A percentile compares a stretch with the other conserved stretches of the same genome.
Evolutionary conservation across 2,329 filamentous ascomycete genomes (phyloP).

Genomic region (Parasarocladium wereldwijsianum): DNA sequence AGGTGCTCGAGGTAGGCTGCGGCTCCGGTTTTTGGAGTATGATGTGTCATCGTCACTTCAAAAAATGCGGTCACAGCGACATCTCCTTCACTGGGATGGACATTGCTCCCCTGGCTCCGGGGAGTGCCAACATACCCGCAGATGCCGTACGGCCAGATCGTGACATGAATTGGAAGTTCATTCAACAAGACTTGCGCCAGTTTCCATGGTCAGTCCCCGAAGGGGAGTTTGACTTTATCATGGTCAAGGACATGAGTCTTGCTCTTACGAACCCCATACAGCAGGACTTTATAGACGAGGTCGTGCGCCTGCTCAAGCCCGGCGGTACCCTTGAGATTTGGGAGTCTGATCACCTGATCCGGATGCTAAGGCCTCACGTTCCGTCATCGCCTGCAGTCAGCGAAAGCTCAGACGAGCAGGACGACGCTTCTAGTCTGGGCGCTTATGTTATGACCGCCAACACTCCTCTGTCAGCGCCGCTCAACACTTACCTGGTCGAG

Average conservation of each 20-base stretch:
- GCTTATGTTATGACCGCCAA: slow-evolving; percentile 74
- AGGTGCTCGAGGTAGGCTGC: slow-evolving; percentile 76
- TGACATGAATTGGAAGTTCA: slow-evolving; percentile 76
- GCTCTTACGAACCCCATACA: slow-evolving; percentile 45
- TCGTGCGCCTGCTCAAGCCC: slow-evolving; percentile 58
- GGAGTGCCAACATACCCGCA: slow-evolving; percentile 15
- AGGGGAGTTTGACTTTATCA: slow-evolving; percentile 73
- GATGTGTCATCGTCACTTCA: slow-evolving; percentile 71
- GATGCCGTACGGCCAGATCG: slow-evolving; percentile 39
- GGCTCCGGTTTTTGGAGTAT: slow-evolving; percentile 83
- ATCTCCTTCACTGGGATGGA: slow-evolving; percentile 75
- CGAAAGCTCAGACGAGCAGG: slow-evolving; percentile 36
- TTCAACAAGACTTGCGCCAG: slow-evolving; percentile 72
- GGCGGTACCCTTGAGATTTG: slow-evolving; percentile 76
- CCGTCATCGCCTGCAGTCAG: slow-evolving; percentile 27
- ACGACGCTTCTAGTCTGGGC: slow-evolving; percentile 53
- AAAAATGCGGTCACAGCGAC: slow-evolving; percentile 48
- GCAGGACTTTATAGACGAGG: slow-evolving; percentile 50
- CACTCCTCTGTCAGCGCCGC: slow-evolving; percentile 65
- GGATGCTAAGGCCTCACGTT: slow-evolving; percentile 69
- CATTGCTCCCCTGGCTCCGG: slow-evolving; percentile 53
- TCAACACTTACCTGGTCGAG: slow-evolving; percentile 70
- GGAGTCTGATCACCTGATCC: slow-evolving; percentile 76
- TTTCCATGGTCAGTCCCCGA: slow-evolving; percentile 64
- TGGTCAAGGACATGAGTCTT: slow-evolving; percentile 72